A percentile compares a stretch with the other conserved stretches of the same genome.
phyloP scores from a whole-genome alignment of 805 yeast species.

The Yarrowia alimentaria region DNA sequence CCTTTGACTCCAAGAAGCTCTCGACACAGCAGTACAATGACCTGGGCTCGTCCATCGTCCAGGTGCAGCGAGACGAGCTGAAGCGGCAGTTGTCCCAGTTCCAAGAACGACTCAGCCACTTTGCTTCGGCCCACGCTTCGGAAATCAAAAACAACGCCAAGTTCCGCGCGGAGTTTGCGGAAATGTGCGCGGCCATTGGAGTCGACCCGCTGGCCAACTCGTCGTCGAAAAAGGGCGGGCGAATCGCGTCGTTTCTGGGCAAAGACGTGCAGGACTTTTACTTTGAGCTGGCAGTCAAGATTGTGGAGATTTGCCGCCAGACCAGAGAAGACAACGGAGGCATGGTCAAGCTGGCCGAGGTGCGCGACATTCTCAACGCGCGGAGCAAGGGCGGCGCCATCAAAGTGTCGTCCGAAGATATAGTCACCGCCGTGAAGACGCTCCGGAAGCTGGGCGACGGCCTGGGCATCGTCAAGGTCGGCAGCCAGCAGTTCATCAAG shows the following conservation, averaged over 20 bases:
- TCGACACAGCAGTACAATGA: slow-evolving; percentile 46
- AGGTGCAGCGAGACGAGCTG: slow-evolving; percentile 59
- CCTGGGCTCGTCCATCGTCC: slow-evolving; percentile 51
- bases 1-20: slow-evolving; percentile 44
- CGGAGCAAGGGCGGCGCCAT: slow-evolving; percentile 34
- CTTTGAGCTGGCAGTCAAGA: slow-evolving; percentile 66
- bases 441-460: slow-evolving; percentile 67
- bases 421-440: slow-evolving; percentile 54
- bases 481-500: slow-evolving; percentile 57
- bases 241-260: slow-evolving; percentile 41
- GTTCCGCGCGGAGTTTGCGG: slow-evolving; percentile 67
- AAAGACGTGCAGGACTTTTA: slow-evolving; percentile 52
- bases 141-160: slow-evolving; percentile 64
- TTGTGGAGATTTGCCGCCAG: slow-evolving; percentile 71
- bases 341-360: slow-evolving; percentile 59
- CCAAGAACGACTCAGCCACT: slow-evolving; percentile 71
- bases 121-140: slow-evolving; percentile 67
- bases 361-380: slow-evolving; percentile 42
- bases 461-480: slow-evolving; percentile 59
- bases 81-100: slow-evolving; percentile 72
- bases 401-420: slow-evolving; percentile 49
- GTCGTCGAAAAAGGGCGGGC: slow-evolving; percentile 36
- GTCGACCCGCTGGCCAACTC: slow-evolving; percentile 68
- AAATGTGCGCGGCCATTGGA: slow-evolving; percentile 76
- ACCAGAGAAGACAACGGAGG: slow-evolving; percentile 82